Conservation (phyloP, 1,284 basidiomycete genomes). For the Mrakiaceae sp. region DNA sequence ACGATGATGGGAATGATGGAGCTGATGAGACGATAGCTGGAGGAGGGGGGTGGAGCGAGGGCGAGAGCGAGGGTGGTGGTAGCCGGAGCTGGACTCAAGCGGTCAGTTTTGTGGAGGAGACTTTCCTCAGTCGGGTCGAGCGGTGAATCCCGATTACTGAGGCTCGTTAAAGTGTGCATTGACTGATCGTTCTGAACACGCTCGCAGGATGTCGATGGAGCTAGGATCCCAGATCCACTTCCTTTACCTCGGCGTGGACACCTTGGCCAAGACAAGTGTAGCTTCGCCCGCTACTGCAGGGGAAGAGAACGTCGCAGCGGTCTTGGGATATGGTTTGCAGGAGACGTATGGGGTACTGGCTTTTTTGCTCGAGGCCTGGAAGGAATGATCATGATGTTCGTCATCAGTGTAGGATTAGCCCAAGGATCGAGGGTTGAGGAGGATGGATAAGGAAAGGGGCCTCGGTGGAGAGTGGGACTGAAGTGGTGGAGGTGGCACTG, state of each 20-base stretch:
- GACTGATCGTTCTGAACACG: too few relatives aligned
- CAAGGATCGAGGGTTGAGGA: too few relatives aligned
- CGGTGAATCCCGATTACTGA: neutral
- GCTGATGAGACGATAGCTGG: too few relatives aligned
- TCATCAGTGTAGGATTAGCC: too few relatives aligned
- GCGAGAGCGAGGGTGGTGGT: neutral
- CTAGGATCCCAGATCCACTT: neutral
- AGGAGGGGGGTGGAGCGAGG: neutral
- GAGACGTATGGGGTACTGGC: conserved; percentile 3
- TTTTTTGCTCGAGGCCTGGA: neutral
- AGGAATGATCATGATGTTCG: neutral
- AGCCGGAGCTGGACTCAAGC: neutral
- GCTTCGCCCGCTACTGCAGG: neutral
- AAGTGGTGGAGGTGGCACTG: too few relatives aligned
- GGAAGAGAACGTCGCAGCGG: neutral
- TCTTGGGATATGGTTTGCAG: neutral
- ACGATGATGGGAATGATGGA: too few relatives aligned
- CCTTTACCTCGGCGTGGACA: conserved; percentile 1
- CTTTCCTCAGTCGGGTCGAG: neutral
- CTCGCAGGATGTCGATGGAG: neutral
- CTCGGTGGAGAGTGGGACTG: too few relatives aligned
- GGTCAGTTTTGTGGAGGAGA: neutral
- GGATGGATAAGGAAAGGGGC: too few relatives aligned
- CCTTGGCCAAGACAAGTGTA: neutral
- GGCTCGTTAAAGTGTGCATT: too few relatives aligned